Base-by-base conservation (phyloP, 1,284 basidiomycete species). In the Chondrostereum purpureum region DNA sequence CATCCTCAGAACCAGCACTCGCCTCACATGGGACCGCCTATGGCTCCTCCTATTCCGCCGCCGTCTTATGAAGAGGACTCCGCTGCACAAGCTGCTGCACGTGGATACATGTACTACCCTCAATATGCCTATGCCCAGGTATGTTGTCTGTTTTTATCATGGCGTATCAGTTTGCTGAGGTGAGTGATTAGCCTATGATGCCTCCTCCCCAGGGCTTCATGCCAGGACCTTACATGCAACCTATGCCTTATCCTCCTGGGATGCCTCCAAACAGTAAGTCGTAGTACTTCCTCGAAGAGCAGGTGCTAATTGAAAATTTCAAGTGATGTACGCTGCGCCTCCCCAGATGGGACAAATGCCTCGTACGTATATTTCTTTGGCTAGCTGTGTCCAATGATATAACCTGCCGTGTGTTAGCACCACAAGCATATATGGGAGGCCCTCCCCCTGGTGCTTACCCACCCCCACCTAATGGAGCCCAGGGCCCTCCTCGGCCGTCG, bases 261-360 rank as follows among this genome's bases (percentile, higher is more conserved):
- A 86, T 89, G 76, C 83, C 83, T 52, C 84, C 85, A 49, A 84
- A 80, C 58, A 81, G 83, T 74, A 55, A 66, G 64, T 66, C 54
- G n/a, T 11, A 27, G 19, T 42, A 45, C 24, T 20, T 43, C 35
- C 21, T 17, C 45, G 36, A 20, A 10, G 24, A 18, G 40, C 43
- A 21, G 23, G 46, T 22, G 22, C 39, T 42, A 38, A 31, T 37
- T 45, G 36, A 31, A 46, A n/a, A 13, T 48, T 41, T 43, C 40
- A 60, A 83, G 84, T 80, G n/a, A 89, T 90, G 84, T 90, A 89
- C 55, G 72, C 75, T 40, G 8, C 27, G 8, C 73, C 80, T 27
- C 80, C 83, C 39, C 77, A 69, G 42, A 88, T 88, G 84, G 80
- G 78, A 36, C 84, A 85, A 58, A 88, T 90, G 82, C 86, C 83